Base-by-base conservation (phyloP, 208 protist species). In the Phytomonas serpens region DNA sequence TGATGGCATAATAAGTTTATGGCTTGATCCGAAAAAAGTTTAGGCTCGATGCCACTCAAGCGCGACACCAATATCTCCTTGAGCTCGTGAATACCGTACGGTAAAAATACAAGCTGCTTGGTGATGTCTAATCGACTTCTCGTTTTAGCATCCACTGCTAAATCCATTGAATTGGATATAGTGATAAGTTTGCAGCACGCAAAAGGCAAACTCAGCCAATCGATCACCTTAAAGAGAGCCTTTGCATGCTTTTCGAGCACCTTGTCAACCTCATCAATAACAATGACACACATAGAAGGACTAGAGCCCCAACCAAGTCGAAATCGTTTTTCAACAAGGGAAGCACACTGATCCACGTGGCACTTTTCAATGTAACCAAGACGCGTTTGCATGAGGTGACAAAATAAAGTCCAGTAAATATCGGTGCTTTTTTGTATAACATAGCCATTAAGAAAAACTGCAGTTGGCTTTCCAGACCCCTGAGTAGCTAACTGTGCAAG, bases 261-360 rank as follows among this genome's bases (percentile, higher is more conserved):
- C 32, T 94, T 94, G 81, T 96, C 92, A 0, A 94, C 87, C 70
- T 96, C 92, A 72, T 96, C 92, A n/a, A 96, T 79, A 29, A 96
- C 81, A 69, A 96, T 93, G 16, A 96, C 79, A 51, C 89, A 94
- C n/a, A 93, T 64, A 33, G 69, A 33, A 3, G 69, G 57, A 14
- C 67, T 73, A 6, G 63, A 34, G 1, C 81, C 83, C 87, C 92
- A 93, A 7, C 87, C 86, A 33, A 87, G 80, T 27, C 86, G 77
- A 71, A 96, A 93, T 52, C 78, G 84, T 63, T 88, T 90, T 71
- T 96, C 92, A 14, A 96, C 82, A 11, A 77, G 74, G n/a, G 85
- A 61, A 11, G 89, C 85, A 67, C 86, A 93, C 72, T 92, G 84
- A 3, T 91, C 79, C 31, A 78, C 76, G 14, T 76, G 66, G 68